phyloP scores from a whole-genome alignment of 345 rosid species.

The Syzygium aromaticum region DNA sequence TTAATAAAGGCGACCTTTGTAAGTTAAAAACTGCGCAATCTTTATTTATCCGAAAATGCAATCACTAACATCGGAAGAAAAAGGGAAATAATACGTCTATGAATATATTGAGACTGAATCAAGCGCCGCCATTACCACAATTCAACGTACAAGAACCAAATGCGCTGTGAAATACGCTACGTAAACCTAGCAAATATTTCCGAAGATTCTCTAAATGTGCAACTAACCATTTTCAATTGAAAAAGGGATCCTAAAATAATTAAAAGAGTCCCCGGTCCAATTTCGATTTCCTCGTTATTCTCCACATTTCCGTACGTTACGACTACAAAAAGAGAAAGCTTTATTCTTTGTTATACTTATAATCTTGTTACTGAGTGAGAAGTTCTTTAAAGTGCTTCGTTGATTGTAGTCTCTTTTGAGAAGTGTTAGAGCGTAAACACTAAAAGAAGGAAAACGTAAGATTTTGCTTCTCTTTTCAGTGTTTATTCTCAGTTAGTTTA shows the following conservation, averaged over 20 bases:
- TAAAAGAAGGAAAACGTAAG: no score
- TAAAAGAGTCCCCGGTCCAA: background rate
- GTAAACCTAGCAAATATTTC: background rate
- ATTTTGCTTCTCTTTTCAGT: no score
- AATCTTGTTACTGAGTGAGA: no score
- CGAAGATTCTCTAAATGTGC: rapidly evolving
- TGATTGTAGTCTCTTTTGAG: no score
- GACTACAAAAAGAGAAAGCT: no score
- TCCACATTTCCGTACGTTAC: no score
- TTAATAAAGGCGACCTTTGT: background rate
- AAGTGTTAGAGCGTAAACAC: no score
- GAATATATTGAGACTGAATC: no score
- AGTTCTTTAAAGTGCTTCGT: no score
- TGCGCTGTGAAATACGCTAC: background rate
- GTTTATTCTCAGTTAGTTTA: no score
- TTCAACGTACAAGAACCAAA: rapidly evolving
- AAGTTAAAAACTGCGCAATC: background rate
- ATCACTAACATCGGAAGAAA: background rate
- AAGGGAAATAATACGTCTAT: background rate
- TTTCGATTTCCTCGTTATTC: no score
- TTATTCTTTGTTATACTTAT: no score
- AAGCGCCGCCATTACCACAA: background rate
- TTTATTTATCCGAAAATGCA: background rate
- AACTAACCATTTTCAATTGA: rapidly evolving
- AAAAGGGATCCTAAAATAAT: background rate